These are phyloP conservation scores for Drechslerella dactyloides DNA, from an alignment of 2,329 filamentous ascomycete genomes.

Conservation along the genomic window DNA sequence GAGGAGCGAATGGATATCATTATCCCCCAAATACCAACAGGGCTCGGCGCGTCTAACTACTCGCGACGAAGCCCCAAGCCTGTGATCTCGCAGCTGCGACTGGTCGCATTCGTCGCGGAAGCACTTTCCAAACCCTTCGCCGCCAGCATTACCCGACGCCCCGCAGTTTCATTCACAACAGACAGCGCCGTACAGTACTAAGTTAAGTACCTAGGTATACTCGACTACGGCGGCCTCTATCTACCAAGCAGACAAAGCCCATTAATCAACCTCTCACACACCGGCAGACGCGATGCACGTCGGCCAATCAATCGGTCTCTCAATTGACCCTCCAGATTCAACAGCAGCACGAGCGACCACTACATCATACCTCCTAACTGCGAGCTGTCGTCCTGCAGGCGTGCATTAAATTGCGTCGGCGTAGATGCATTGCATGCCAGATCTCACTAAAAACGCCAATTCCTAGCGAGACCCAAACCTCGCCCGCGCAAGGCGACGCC, in stretches of 20 bases:
- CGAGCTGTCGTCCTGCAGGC: no score
- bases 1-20: not conserved
- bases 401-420: no score
- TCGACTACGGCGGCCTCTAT: no score
- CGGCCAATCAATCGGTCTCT: not conserved
- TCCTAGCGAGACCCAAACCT: no score
- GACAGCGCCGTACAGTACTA: not conserved
- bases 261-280: not conserved
- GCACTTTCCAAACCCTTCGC: slow-evolving; percentile 44
- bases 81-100: slow-evolving; percentile 18
- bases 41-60: slow-evolving; percentile 2
- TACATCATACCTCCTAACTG: no score
- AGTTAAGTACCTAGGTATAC: no score
- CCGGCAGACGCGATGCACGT: not conserved
- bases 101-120: slow-evolving; percentile 32
- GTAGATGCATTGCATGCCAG: no score
- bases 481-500: no score
- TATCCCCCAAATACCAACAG: no score
- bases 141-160: slow-evolving; percentile 19
- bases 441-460: no score
- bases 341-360: not conserved
- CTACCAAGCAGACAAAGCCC: slow-evolving; percentile 7
- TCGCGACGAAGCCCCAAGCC: slow-evolving; percentile 40
- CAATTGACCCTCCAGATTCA: not conserved
- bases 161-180: slow-evolving; percentile 30